phyloP scores from a whole-genome alignment of 257 asterid species.

The Solanum sitiens region DNA sequence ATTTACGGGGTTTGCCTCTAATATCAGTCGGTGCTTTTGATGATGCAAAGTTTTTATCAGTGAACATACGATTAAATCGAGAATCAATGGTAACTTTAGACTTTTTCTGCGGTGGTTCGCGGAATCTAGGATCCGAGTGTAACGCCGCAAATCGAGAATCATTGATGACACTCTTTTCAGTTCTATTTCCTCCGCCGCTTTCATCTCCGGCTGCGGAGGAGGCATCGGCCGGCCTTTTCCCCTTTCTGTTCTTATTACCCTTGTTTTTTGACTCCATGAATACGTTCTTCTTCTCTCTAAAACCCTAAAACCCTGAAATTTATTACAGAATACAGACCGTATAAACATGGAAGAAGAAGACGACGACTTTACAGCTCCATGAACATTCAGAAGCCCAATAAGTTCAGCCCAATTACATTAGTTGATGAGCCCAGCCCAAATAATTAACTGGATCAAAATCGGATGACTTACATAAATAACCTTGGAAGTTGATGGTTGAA shows the following conservation, averaged over 20 bases:
- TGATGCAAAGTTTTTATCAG: constrained; percentile 36
- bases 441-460: neutral
- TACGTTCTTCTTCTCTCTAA: neutral
- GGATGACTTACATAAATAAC: neutral
- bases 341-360: neutral
- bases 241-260: constrained; percentile 14
- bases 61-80: constrained; percentile 55
- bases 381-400: neutral
- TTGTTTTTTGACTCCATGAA: constrained; percentile 34
- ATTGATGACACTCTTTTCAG: constrained; percentile 20
- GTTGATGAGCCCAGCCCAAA: neutral
- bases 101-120: constrained; percentile 57
- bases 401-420: neutral
- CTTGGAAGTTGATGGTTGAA: neutral
- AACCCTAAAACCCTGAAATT: neutral
- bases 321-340: neutral
- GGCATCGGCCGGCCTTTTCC: neutral
- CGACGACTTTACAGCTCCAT: neutral
- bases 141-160: constrained; percentile 70
- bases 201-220: neutral
- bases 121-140: constrained; percentile 79
- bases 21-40: constrained; percentile 61
- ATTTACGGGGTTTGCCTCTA: constrained; percentile 55
- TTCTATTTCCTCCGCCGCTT: constrained; percentile 5
- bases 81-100: constrained; percentile 69